Conservation (phyloP, 345 rosid genomes). For the Capsella bursapastoris region DNA sequence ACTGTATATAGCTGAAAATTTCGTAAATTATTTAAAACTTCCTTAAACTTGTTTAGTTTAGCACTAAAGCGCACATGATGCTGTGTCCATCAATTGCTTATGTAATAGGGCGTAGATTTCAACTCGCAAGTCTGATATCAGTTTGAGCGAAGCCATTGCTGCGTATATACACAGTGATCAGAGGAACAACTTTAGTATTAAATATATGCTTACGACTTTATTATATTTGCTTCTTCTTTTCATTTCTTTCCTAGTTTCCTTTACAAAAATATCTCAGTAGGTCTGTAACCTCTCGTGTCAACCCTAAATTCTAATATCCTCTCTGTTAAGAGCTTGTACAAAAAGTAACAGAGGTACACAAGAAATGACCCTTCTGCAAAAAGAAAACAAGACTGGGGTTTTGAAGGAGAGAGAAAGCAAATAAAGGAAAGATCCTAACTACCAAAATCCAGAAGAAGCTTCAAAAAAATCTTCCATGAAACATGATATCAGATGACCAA, state of each 20-base stretch:
- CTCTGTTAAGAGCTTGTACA: slow-evolving; percentile 30
- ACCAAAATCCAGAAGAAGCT: slow-evolving; percentile 27
- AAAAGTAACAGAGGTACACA: slow-evolving; percentile 33
- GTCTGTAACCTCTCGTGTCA: slow-evolving; percentile 27
- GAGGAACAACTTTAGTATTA: neutral
- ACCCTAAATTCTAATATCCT: slow-evolving; percentile 22
- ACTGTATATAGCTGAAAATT: neutral
- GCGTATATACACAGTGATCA: no score
- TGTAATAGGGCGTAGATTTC: no score
- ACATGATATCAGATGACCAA: slow-evolving; percentile 13
- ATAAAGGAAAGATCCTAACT: slow-evolving; percentile 7
- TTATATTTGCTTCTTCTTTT: slow-evolving; percentile 20
- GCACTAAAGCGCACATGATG: no score
- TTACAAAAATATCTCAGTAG: slow-evolving; percentile 28
- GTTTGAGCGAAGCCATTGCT: no score
- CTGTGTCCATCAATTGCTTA: no score
- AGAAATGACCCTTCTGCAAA: slow-evolving; percentile 36
- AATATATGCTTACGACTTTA: neutral
- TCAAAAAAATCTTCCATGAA: neutral
- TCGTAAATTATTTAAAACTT: neutral
- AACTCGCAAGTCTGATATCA: no score
- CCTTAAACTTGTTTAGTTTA: no score
- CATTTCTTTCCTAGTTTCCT: slow-evolving; percentile 10
- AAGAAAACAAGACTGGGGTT: slow-evolving; percentile 10
- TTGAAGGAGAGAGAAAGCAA: neutral